Evolutionary conservation across 2,329 filamentous ascomycete genomes (phyloP).

Genomic region (Pyricularia sp.): DNA sequence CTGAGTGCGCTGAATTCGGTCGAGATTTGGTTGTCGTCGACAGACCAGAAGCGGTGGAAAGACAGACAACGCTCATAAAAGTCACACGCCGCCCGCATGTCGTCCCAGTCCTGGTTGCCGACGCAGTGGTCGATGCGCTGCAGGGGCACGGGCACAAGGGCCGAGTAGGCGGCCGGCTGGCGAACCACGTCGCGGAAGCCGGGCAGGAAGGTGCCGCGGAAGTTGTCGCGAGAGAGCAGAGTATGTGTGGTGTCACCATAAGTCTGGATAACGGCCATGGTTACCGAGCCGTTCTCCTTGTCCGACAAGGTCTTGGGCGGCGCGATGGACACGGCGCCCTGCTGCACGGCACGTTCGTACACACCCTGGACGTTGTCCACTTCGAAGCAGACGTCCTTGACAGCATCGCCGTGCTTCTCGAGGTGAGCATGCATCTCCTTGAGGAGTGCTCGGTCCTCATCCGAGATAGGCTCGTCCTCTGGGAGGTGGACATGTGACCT

Average conservation of each 20-base stretch:
- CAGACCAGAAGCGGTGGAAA: conserved; percentile 96
- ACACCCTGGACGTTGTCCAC: conserved; percentile 80
- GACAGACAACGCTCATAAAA: conserved; percentile 81
- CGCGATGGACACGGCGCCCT: conserved; percentile 45
- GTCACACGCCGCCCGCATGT: conserved; percentile 56
- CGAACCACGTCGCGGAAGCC: conserved; percentile 52
- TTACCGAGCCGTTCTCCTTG: conserved; percentile 51
- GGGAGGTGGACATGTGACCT: conserved; percentile 44
- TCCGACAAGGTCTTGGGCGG: conserved; percentile 42
- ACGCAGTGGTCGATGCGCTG: conserved; percentile 89
- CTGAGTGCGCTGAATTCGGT: conserved; percentile 84
- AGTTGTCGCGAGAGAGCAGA: conserved; percentile 59
- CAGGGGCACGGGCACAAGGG: conserved; percentile 52
- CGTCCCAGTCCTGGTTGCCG: conserved; percentile 90
- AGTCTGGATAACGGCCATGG: conserved; percentile 69
- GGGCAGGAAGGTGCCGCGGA: conserved; percentile 68
- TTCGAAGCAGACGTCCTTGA: conserved; percentile 91
- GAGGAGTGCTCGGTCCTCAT: conserved; percentile 52
- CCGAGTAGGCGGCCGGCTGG: conserved; percentile 17
- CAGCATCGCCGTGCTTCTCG: conserved; percentile 79
- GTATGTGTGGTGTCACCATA: conserved; percentile 96
- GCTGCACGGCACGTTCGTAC: conserved; percentile 57
- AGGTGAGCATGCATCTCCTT: conserved; percentile 70
- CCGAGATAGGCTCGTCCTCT: conserved; percentile 45
- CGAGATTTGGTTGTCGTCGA: conserved; percentile 86